Percentiles rank a stretch among this genome's conserved stretches.
Conservation (phyloP, 345 rosid genomes). For the Sisymbrium irio region DNA sequence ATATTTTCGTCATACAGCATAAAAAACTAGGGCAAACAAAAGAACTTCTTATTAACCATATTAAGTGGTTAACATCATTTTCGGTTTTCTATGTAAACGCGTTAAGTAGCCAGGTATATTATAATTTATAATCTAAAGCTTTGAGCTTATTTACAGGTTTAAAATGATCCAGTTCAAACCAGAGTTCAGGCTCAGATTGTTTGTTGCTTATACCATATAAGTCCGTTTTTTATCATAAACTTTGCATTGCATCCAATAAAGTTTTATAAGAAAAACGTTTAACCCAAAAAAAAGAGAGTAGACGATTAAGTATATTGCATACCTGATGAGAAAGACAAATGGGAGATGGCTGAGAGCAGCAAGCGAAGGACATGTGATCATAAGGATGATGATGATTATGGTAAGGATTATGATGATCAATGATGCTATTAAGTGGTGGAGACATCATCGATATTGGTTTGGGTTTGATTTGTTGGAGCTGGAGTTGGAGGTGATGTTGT, state of each 20-base stretch:
- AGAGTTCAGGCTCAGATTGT: not conserved
- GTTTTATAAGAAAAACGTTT: not conserved
- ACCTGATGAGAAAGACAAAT: slow-evolving; percentile 44
- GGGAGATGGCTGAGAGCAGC: slow-evolving; percentile 33
- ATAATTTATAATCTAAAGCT: not conserved
- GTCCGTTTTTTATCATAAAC: not conserved
- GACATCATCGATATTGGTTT: slow-evolving; percentile 25
- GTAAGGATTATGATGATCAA: slow-evolving; percentile 32
- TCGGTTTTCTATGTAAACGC: not conserved
- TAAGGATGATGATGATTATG: slow-evolving; percentile 32
- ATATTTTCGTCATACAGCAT: not conserved
- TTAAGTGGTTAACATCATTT: no score
- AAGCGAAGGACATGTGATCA: slow-evolving; percentile 38
- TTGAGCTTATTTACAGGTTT: not conserved
- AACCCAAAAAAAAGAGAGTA: not conserved
- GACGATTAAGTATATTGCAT: not conserved
- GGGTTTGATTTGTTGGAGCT: slow-evolving; percentile 33
- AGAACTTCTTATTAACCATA: not conserved
- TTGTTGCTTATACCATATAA: not conserved
- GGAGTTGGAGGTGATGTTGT: slow-evolving; percentile 43
- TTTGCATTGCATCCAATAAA: not conserved
- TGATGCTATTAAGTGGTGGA: slow-evolving; percentile 24
- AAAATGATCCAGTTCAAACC: not conserved
- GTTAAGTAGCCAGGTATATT: not conserved
- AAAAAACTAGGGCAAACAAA: not conserved